Evolutionary conservation across 345 rosid genomes (phyloP), one percentile per base, ranked within the genome.

Genomic region (Arabis alpina): DNA sequence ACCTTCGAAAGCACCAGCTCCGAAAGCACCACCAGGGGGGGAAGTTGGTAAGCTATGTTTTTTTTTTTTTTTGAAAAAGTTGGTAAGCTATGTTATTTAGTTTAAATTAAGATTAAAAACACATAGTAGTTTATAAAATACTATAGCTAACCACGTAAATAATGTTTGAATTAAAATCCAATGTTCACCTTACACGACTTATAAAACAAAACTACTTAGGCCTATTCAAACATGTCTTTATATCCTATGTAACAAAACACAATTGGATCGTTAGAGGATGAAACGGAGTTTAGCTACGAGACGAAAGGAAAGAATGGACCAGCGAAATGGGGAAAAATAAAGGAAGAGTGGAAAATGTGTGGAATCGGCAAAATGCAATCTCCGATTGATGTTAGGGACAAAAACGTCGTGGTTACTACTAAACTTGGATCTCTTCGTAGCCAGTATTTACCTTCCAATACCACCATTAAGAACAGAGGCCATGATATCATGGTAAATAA

Each of bases 331-430:
- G 98, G 98, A 71, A 77, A 73, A 61, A 9, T 88, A 37, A 83
- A 79, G 53, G 39, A 54, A 2, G 85, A 80, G 11, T 93, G 95
- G 95, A 40, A 71, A 15, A 27, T 59, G 3, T 93, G 13, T 93
- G 95, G 95, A 40, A 71, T n/a, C 24, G 56, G 3, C 50, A 24
- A 75, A 9, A 88, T 88, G 97, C 97, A 93, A 63, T 93, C 98
- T 52, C 98, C 97, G 0, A 85, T 90, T 30, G 87, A 88, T 79
- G 51, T 93, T 28, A 25, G 39, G 34, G 70, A 78, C 47, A 77
- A 83, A 43, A 81, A 80, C 36, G 87, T 86, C 45, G 14, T 71
- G 34, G 57, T 82, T 7, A 83, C 79, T 14, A 44, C 83, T 12
- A 74, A 74, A 65, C 66, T 84, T 10, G 90, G 85, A 40, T 76